Conservation (phyloP, 2,329 filamentous ascomycete species). For the Colletotrichum spaethianum region DNA sequence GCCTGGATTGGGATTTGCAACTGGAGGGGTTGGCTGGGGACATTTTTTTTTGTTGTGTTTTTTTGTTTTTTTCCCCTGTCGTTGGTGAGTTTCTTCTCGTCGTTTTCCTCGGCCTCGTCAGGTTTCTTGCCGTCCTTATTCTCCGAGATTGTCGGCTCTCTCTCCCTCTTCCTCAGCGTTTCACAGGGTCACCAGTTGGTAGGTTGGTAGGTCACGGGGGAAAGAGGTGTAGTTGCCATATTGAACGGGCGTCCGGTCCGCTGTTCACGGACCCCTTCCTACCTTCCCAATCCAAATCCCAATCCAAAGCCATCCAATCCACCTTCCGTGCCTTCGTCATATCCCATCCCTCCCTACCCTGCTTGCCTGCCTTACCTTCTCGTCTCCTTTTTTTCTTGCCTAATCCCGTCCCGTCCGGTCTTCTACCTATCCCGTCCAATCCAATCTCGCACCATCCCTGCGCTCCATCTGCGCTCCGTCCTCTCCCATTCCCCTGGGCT, state of each 20-base stretch:
- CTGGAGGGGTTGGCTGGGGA: background rate
- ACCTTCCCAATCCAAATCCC: too few relatives aligned
- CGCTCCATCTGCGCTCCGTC: background rate
- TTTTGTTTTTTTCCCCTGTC: background rate
- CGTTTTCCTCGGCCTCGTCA: background rate
- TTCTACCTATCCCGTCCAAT: background rate
- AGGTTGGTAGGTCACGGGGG: too few relatives aligned
- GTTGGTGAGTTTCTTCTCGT: background rate
- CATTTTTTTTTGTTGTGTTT: background rate
- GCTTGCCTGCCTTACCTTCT: background rate
- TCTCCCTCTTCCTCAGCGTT: too few relatives aligned
- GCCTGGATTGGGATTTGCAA: conserved; percentile 32
- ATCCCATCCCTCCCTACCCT: background rate
- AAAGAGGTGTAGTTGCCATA: too few relatives aligned
- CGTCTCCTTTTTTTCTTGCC: conserved; percentile 4
- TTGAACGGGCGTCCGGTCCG: too few relatives aligned
- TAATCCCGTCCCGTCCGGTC: background rate
- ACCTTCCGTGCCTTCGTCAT: background rate
- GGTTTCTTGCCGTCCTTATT: background rate
- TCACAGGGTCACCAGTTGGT: too few relatives aligned
- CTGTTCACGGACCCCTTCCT: too few relatives aligned
- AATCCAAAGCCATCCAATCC: too few relatives aligned
- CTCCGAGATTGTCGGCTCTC: background rate
- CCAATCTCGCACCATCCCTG: background rate
- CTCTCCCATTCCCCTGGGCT: conserved; percentile 13